A percentile compares a stretch with the other conserved stretches of the same genome.
These are phyloP conservation scores for Anisodus tanguticus DNA, from an alignment of 257 asterid species.

Conservation along the genomic window DNA sequence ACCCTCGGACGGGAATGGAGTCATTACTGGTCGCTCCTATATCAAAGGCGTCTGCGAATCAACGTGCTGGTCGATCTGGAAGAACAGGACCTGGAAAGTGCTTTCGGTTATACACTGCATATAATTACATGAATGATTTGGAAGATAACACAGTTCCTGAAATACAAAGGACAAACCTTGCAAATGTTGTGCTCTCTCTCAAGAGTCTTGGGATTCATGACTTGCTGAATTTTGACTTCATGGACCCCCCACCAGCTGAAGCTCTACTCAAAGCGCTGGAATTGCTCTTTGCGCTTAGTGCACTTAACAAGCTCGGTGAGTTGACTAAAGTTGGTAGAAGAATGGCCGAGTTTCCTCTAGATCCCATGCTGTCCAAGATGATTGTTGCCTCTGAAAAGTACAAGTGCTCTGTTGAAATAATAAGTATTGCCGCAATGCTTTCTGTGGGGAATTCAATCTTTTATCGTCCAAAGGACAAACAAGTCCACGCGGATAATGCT, in stretches of 20 bases:
- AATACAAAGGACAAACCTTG: conserved; percentile 90
- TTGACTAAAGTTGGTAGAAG: conserved; percentile 85
- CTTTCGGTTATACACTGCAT: conserved; percentile 81
- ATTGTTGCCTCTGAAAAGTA: conserved; percentile 88
- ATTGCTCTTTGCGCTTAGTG: conserved; percentile 81
- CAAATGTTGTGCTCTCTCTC: conserved; percentile 84
- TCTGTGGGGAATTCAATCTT: conserved; percentile 91
- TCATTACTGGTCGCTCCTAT: conserved; percentile 76
- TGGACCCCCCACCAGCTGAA: conserved; percentile 99
- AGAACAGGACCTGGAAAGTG: conserved; percentile 97
- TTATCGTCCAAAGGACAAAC: conserved; percentile 93
- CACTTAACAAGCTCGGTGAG: conserved; percentile 87
- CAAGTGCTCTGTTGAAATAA: conserved; percentile 83
- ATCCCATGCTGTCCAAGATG: conserved; percentile 96
- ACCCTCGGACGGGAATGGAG: conserved; percentile 95
- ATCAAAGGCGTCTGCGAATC: conserved; percentile 96
- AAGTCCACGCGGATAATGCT: conserved; percentile 95
- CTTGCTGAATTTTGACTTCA: conserved; percentile 84
- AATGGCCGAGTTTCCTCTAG: conserved; percentile 97
- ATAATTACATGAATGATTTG: conserved; percentile 70
- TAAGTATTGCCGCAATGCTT: conserved; percentile 91
- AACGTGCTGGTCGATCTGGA: conserved; percentile 97
- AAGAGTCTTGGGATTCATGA: conserved; percentile 96
- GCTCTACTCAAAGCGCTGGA: conserved; percentile 91
- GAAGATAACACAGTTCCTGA: conserved; percentile 95